Evolutionary conservation across 768 basidiomycete genomes (phyloP), one percentile per base, ranked within the genome.

Genomic region (Boletus speciosus): DNA sequence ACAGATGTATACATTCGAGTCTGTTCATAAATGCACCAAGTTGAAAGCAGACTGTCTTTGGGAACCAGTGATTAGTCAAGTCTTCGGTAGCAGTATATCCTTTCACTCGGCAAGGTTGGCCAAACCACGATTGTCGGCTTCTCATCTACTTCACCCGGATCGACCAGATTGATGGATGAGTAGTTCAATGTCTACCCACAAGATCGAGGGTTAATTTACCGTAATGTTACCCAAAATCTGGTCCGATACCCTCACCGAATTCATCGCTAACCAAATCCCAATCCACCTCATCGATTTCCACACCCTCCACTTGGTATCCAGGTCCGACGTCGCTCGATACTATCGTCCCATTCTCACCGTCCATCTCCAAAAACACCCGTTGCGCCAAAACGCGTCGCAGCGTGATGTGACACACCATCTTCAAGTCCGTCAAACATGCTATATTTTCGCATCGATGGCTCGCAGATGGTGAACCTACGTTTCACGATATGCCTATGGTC

Each of bases 381-480:
- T 46, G 15, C 29, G 5, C 21, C 27, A 21, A 19, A 42, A 47
- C 19, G 52, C 25, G 5, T 41, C 55, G 12, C 45, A 25, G 21
- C 39, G 21, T 27, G 52, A 54, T 16, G 16, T 27, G 15, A 42
- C 15, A 16, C 32, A 27, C 46, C 40, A 32, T 54, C 15, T 54
- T 54, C 40, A 42, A 46, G 41, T 29, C 48, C 23, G 47, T 48
- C 41, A 49, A 46, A 46, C 59, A 61, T 9, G 60, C 60, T 2
- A 59, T 60, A 34, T 52, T 61, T 21, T 60, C 60, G n/a, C 58
- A 60, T 31, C 16, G 55, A 16, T 61, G 58, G 52, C 52, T 54
- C 35, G 29, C 12, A 12, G 54, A 52, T 1, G 58, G 60, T 10
- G 58, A 61, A 16, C 60, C 54, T 16, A 41, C 51, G 6, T 61